Percentiles rank a stretch among this genome's conserved stretches.
Evolutionary conservation across 2,329 filamentous ascomycete genomes (phyloP).

Genomic region (Colletotrichum trifolii): DNA sequence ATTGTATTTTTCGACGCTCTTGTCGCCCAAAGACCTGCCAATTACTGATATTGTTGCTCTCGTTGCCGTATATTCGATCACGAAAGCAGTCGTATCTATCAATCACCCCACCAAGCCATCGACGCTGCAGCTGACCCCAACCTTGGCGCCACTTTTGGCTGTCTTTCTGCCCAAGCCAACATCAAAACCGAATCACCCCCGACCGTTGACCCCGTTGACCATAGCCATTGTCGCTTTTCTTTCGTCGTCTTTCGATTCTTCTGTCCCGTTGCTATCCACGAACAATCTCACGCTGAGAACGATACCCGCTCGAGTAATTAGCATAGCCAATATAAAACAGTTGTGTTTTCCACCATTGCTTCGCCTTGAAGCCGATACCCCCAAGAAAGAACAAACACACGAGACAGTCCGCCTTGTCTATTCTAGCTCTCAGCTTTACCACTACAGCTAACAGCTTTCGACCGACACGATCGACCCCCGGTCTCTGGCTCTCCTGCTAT

Average conservation of each 20-base stretch:
- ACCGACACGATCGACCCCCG: conserved; percentile 1
- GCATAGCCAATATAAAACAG: conserved; percentile 36
- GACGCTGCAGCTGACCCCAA: not conserved
- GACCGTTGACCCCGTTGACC: conserved; percentile 17
- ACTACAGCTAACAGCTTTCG: conserved; percentile 23
- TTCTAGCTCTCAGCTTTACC: conserved; percentile 19
- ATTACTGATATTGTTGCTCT: not conserved
- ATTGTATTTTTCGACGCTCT: not conserved
- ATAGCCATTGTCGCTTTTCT: conserved; percentile 17
- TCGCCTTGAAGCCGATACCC: conserved; percentile 22
- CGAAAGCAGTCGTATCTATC: not conserved
- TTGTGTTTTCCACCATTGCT: conserved; percentile 28
- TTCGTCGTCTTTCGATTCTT: conserved; percentile 19
- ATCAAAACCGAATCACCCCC: conserved; percentile 24
- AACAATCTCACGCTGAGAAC: conserved; percentile 4
- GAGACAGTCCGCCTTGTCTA: conserved; percentile 16
- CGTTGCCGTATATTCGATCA: conserved; percentile 11
- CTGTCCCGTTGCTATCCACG: conserved; percentile 13
- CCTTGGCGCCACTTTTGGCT: conserved; percentile 21
- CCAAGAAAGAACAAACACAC: conserved; percentile 9
- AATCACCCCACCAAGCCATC: conserved; percentile 19
- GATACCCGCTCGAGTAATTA: conserved; percentile 24
- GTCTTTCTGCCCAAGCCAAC: conserved; percentile 33
- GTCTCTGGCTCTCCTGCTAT: conserved; percentile 1
- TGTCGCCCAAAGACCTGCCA: not conserved